Evolutionary conservation across 306 rosid genomes (phyloP).

Genomic region (Inga oerstediana): DNA sequence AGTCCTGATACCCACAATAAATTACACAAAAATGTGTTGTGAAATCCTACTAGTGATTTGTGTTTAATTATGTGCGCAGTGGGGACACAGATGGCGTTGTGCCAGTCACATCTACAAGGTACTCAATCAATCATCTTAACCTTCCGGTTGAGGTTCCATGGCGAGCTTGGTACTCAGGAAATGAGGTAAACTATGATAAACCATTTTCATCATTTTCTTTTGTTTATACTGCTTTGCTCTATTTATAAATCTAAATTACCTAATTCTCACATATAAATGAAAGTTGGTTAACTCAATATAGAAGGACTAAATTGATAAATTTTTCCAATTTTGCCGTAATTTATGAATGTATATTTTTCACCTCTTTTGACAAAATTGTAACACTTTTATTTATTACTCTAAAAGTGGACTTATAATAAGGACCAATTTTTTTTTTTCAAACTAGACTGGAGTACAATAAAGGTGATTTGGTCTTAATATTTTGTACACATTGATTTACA

Average conservation of each 20-base stretch:
- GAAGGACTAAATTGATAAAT: too few species aligned
- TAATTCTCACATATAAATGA: too few species aligned
- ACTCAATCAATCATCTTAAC: slow-evolving; percentile 46
- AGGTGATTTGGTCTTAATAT: background rate
- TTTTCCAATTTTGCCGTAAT: too few species aligned
- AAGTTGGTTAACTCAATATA: too few species aligned
- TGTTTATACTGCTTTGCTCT: background rate
- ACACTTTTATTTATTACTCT: too few species aligned
- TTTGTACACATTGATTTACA: background rate
- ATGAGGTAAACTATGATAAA: slow-evolving; percentile 34
- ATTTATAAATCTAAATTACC: too few species aligned
- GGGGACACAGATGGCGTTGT: slow-evolving; percentile 56
- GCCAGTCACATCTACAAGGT: slow-evolving; percentile 57
- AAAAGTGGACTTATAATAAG: too few species aligned
- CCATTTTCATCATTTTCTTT: background rate
- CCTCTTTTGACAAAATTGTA: too few species aligned
- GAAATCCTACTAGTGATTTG: background rate
- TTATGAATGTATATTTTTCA: too few species aligned
- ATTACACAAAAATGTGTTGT: background rate
- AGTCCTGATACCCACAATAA: background rate
- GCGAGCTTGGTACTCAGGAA: slow-evolving; percentile 58
- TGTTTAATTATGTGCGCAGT: background rate
- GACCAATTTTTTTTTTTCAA: too few species aligned
- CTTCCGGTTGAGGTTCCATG: slow-evolving; percentile 42
- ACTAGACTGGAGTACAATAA: too few species aligned